Evolutionary conservation across 805 yeast genomes (phyloP), one percentile per base, ranked within the genome.

Genomic region (Blastobotrys parvus): DNA sequence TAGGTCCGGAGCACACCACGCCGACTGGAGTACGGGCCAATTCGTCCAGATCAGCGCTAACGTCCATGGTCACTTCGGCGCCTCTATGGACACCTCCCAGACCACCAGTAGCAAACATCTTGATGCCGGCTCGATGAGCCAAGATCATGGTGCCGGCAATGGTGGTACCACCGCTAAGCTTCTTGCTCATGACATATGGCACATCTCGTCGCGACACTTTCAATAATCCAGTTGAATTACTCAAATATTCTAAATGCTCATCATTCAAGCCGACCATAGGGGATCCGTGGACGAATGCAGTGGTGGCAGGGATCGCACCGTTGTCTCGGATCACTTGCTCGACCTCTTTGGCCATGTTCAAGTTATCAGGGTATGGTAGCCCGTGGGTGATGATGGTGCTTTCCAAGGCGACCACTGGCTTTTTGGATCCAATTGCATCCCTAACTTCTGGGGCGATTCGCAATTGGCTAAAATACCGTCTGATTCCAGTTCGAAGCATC

Each of bases 1-100:
- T 87, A 1, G 95, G 95, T 0, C 96, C 96, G 5, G 94, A 80
- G 58, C 95, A 87, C 7, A 87, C 89, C n/a, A 87, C 95, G 0
- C 87, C 78, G 1, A 87, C 87, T 0, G 89, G 85, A 0, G 95
- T 88, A 44, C 78, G 70, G 1, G 88, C 81, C 42, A 88, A 67
- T 57, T 87, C 96, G 39, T 86, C 89, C 48, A 87, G 70, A 61
- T 87, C 96, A 2, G 95, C 94, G 53, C 89, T 79, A 19, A 87
- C 69, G 60, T 87, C 96, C 78, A 85, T 73, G 1, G 88, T 77
- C 22, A 63, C 50, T 43, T 82, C 82, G 17, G 83, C 90, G 5
- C 82, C 83, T 44, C 85, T 71, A 54, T 87, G 94, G 8, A 86
- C 95, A 17, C 96, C 96, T 17, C 96, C 96, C 16, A 87, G 69